Evolutionary conservation across 129 eudicot species (phyloP).

Genomic region (Ambrosia artemisiifolia): DNA sequence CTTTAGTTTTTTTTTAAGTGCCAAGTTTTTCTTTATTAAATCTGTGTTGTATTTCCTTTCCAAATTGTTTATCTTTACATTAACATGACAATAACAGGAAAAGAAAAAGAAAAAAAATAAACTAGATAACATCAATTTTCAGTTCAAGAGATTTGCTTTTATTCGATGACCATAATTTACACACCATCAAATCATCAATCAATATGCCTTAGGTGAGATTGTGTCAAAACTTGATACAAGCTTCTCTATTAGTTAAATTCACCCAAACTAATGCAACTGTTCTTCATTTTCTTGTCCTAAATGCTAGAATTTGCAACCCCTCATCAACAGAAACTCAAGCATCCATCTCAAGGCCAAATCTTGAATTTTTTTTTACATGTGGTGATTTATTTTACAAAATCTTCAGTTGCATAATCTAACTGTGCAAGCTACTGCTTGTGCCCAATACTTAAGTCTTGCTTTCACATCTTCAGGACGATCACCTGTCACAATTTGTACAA

Average conservation of each 20-base stretch:
- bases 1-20: too few relatives aligned
- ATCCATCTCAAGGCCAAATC: slow-evolving; percentile 25
- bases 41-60: not conserved
- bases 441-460: slow-evolving; percentile 78
- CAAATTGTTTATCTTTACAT: too few relatives aligned
- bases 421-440: slow-evolving; percentile 72
- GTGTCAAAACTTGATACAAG: slow-evolving; percentile 28
- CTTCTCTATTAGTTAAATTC: slow-evolving; percentile 12
- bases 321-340: slow-evolving; percentile 25
- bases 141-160: slow-evolving; percentile 10
- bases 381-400: not conserved
- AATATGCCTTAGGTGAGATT: slow-evolving; percentile 13
- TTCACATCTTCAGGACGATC: slow-evolving; percentile 80
- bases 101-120: not conserved
- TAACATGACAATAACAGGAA: not conserved
- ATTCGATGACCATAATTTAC: not conserved
- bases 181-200: slow-evolving; percentile 13
- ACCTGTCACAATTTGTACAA: slow-evolving; percentile 35
- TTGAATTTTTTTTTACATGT: not conserved
- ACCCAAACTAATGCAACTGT: not conserved
- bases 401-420: slow-evolving; percentile 57
- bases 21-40: not conserved
- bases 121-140: not conserved
- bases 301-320: slow-evolving; percentile 16
- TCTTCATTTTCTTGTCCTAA: slow-evolving; percentile 16